phyloP scores from a whole-genome alignment of 495 filamentous ascomycete genomes.

The Neurospora sp. region DNA sequence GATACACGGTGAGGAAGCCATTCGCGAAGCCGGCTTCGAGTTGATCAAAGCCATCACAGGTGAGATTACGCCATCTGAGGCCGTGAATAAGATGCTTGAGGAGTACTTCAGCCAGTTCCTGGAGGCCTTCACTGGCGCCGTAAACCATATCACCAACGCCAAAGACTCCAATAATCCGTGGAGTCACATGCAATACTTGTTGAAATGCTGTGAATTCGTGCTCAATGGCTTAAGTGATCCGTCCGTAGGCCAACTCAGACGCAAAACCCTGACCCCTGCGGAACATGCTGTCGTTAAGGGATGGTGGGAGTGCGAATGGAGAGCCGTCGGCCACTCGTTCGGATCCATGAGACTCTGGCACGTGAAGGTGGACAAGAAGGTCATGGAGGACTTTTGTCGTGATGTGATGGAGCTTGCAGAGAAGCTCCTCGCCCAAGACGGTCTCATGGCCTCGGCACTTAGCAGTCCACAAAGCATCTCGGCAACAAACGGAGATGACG shows the following conservation, averaged over 20 bases:
- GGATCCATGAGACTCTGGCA: conserved; percentile 73
- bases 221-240: conserved; percentile 75
- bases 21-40: conserved; percentile 65
- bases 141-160: conserved; percentile 40
- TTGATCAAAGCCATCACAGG: conserved; percentile 69
- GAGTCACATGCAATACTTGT: conserved; percentile 56
- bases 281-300: conserved; percentile 54
- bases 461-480: conserved; percentile 25
- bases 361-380: conserved; percentile 51
- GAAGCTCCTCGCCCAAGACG: conserved; percentile 70
- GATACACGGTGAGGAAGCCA: conserved; percentile 54
- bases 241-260: conserved; percentile 67
- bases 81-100: conserved; percentile 59
- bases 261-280: conserved; percentile 43
- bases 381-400: conserved; percentile 84
- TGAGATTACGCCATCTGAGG: conserved; percentile 60
- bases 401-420: conserved; percentile 91
- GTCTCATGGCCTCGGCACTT: conserved; percentile 61
- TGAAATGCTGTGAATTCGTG: conserved; percentile 66
- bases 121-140: conserved; percentile 25
- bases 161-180: conserved; percentile 44
- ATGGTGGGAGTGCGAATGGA: conserved; percentile 82
- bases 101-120: conserved; percentile 40
- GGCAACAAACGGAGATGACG: conserved; percentile 31
- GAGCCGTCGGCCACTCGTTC: conserved; percentile 69